Conservation (phyloP, 2,329 filamentous ascomycete species). For the Fusarium transvaalense region DNA sequence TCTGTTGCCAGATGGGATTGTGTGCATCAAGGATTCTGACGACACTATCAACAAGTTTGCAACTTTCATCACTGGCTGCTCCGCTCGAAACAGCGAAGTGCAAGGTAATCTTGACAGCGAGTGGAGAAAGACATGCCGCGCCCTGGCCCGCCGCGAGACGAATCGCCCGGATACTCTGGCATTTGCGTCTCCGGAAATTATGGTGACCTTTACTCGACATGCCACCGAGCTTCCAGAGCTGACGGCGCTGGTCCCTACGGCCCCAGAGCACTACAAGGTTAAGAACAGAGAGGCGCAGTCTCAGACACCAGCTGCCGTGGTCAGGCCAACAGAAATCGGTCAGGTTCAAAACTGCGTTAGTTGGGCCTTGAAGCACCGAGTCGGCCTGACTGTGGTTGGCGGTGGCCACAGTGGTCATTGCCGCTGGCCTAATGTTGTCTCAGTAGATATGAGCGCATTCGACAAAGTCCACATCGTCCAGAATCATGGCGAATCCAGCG, state of each 20-base stretch:
- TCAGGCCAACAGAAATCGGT: constrained; percentile 59
- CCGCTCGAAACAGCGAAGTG: constrained; percentile 48
- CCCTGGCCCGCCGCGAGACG: constrained; percentile 57
- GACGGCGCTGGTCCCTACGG: constrained; percentile 55
- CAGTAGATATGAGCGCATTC: constrained; percentile 71
- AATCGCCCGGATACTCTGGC: constrained; percentile 55
- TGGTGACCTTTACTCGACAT: constrained; percentile 63
- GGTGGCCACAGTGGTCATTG: constrained; percentile 73
- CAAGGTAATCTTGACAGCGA: constrained; percentile 51
- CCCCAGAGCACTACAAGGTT: constrained; percentile 49
- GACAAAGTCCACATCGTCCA: constrained; percentile 60
- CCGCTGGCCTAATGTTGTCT: constrained; percentile 63
- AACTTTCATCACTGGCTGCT: constrained; percentile 64
- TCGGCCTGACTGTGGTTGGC: constrained; percentile 64
- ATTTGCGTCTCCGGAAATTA: constrained; percentile 63
- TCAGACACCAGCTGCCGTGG: constrained; percentile 58
- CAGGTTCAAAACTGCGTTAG: constrained; percentile 67
- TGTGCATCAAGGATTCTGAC: constrained; percentile 61
- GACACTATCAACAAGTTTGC: constrained; percentile 63
- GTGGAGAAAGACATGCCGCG: constrained; percentile 67
- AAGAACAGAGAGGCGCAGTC: constrained; percentile 66
- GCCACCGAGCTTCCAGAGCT: constrained; percentile 60
- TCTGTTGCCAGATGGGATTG: constrained; percentile 59
- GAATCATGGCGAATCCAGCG: constrained; percentile 20
- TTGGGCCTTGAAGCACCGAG: constrained; percentile 65